Base-by-base conservation (phyloP, 2,329 filamentous ascomycete genomes). In the Stenocarpella maydis region DNA sequence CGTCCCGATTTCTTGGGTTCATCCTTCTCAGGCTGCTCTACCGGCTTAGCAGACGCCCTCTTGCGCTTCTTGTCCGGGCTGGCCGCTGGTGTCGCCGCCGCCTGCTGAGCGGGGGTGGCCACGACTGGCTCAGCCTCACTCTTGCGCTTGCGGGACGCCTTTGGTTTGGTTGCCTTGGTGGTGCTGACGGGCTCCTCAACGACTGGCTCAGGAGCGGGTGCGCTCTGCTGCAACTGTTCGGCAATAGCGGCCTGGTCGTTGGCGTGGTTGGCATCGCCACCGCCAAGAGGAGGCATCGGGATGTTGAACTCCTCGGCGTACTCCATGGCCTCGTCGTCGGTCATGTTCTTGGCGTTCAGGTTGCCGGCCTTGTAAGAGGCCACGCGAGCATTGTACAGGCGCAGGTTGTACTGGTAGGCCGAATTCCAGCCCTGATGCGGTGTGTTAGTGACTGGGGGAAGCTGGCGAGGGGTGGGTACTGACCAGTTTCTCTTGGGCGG, bases 391-490 rank as follows among this genome's bases (percentile, higher is more conserved):
- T 90, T 88, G 82, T 91, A 91, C 61, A 90, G 82, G 39, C 88
- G 86, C 61, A 90, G 83, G 78, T 90, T 90, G 81, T 90, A 90
- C 80, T 89, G 87, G 80, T 91, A 91, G 7, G 88, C 88, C 68
- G 88, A 86, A 80, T 90, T 89, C 88, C 88, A 91, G 72, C 86
- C 86, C 80, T 84, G 69, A 14, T 50, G 43, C 39, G 41, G 26
- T 28, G 15, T 64, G 31, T 71, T 58, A 71, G 70, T 41, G 12
- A n/a, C 19, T 31, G 31, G 9, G n/a, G 24, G 9, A 15, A 7
- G 65, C 15, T 15, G 37, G 24, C 19, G 37, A 43, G 45, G 41
- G 24, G 2, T 17, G 45, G 14, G 6, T 45, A 78, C 82, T 75
- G 74, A 84, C 84, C 72, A 82, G 82, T 83, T 97, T 97, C 82